Conservation (phyloP, 495 filamentous ascomycete species). For the Rusavskia elegans region DNA sequence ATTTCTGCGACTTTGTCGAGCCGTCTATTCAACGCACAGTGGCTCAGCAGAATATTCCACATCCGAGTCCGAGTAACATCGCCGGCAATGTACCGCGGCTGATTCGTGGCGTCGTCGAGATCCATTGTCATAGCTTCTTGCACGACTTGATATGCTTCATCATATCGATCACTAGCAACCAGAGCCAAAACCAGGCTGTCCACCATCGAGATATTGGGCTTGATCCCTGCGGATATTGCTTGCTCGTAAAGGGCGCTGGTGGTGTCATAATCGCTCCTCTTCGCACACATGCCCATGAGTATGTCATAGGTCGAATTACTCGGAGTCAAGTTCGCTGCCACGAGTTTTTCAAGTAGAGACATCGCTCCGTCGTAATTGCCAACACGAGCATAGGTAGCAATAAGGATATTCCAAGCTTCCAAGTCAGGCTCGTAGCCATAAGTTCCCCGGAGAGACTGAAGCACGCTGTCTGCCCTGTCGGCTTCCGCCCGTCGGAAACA, state of each 20-base stretch:
- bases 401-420: constrained; percentile 57
- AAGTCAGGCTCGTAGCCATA: constrained; percentile 37
- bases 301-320: constrained; percentile 49
- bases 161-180: constrained; percentile 42
- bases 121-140: constrained; percentile 23
- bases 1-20: constrained; percentile 41
- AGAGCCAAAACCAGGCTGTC: constrained; percentile 51
- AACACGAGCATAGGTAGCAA: constrained; percentile 51
- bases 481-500: constrained; percentile 50
- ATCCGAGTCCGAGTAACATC: constrained; percentile 36
- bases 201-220: constrained; percentile 36
- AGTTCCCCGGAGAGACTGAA: constrained; percentile 36
- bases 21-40: constrained; percentile 50
- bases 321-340: constrained; percentile 25
- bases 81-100: neutral
- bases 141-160: constrained; percentile 46
- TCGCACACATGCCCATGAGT: constrained; percentile 53
- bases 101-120: constrained; percentile 12
- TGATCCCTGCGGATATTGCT: constrained; percentile 27
- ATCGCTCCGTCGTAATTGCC: constrained; percentile 49
- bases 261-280: constrained; percentile 58
- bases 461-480: constrained; percentile 36
- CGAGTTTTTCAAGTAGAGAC: constrained; percentile 39
- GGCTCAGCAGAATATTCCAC: constrained; percentile 65
- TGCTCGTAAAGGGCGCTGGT: constrained; percentile 44